Conservation (phyloP, 192 early-diverging fungal genomes). For the Mortierella alpina region DNA sequence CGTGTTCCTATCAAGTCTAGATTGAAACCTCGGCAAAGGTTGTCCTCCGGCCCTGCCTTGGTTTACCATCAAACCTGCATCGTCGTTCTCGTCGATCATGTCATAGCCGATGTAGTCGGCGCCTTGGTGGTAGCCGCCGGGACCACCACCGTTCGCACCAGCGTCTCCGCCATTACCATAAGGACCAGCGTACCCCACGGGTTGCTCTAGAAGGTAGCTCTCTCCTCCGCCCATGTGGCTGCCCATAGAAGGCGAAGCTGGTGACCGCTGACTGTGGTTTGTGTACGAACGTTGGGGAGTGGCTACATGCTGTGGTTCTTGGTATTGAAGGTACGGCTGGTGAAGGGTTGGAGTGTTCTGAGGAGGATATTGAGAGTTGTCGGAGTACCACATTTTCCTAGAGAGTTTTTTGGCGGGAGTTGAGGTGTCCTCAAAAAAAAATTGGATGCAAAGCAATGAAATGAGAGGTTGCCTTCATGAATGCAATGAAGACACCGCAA, state of each 20-base stretch:
- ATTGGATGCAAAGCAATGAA: no score
- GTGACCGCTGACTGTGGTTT: slow-evolving; percentile 21
- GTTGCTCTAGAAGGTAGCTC: slow-evolving; percentile 4
- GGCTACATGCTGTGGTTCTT: slow-evolving; percentile 35
- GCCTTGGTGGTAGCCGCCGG: slow-evolving; percentile 16
- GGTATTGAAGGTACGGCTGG: background rate
- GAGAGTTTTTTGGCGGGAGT: background rate
- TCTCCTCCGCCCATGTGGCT: background rate
- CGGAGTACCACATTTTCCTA: slow-evolving; percentile 10
- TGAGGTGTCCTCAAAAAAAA: no score
- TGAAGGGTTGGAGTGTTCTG: background rate
- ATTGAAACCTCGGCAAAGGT: slow-evolving; percentile 18
- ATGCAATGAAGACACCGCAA: no score
- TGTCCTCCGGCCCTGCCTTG: slow-evolving; percentile 43
- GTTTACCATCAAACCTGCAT: slow-evolving; percentile 25
- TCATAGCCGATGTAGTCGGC: slow-evolving; percentile 18
- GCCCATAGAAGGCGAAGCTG: slow-evolving; percentile 22
- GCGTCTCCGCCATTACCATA: background rate
- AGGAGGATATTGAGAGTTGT: slow-evolving; percentile 16
- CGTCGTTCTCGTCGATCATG: slow-evolving; percentile 32
- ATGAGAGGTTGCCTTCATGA: no score
- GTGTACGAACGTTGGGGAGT: slow-evolving; percentile 32
- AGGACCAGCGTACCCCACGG: slow-evolving; percentile 15
- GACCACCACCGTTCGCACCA: background rate
- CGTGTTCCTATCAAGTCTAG: slow-evolving; percentile 40